These are phyloP conservation scores for Suillus paluster DNA, from an alignment of 768 basidiomycete species.

Conservation along the genomic window DNA sequence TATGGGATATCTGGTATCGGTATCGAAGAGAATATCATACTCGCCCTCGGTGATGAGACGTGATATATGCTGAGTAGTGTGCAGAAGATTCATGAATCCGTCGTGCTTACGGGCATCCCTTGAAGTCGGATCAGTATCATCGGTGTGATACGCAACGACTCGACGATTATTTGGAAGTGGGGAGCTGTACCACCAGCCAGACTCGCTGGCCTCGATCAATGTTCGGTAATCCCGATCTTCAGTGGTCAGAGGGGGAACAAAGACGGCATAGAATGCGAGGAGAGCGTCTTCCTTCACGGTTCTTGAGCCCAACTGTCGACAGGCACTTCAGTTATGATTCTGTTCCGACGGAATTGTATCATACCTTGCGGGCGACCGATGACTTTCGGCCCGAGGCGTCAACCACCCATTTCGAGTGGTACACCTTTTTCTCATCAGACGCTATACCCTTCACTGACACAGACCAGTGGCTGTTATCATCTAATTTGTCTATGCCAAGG, in stretches of 20 bases:
- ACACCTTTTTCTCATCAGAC: conserved; percentile 9
- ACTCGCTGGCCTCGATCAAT: conserved; percentile 38
- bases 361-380: conserved; percentile 31
- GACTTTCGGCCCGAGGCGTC: conserved; percentile 44
- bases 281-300: conserved; percentile 29
- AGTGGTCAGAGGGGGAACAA: conserved; percentile 19
- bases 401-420: conserved; percentile 33
- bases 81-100: conserved; percentile 35
- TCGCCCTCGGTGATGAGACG: conserved; percentile 21
- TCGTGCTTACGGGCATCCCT: conserved; percentile 29
- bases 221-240: conserved; percentile 37
- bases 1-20: conserved; percentile 19
- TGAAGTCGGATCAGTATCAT: conserved; percentile 25
- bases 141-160: conserved; percentile 39
- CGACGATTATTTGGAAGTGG: conserved; percentile 32
- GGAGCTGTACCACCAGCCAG: conserved; percentile 43
- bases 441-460: conserved; percentile 4
- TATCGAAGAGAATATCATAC: conserved; percentile 24
- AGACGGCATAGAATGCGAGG: conserved; percentile 37
- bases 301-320: conserved; percentile 30
- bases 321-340: background rate
- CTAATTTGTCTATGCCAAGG: conserved; percentile 11
- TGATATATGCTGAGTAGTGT: conserved; percentile 29
- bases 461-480: conserved; percentile 5
- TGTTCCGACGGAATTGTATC: background rate